Conservation (phyloP, 2,329 filamentous ascomycete species). For the Penicillium vulpinum region DNA sequence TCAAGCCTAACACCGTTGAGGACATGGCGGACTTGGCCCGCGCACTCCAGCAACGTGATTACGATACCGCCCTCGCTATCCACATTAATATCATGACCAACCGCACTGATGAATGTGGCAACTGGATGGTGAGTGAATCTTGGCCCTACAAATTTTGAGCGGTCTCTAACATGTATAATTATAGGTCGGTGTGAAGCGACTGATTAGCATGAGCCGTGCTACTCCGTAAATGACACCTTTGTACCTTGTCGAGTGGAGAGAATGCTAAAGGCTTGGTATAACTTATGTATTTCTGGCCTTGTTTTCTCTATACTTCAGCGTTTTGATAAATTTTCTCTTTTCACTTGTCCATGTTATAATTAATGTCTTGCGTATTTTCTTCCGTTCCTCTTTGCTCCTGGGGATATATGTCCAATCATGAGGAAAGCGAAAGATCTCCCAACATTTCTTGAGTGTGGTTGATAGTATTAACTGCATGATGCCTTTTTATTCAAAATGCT, state of each 20-base stretch:
- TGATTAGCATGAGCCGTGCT: slow-evolving; percentile 26
- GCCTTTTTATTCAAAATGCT: slow-evolving; percentile 7
- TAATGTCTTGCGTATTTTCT: slow-evolving; percentile 23
- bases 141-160: not conserved
- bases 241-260: slow-evolving; percentile 1
- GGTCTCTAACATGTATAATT: not conserved
- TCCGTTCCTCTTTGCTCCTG: slow-evolving; percentile 9
- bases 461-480: not conserved
- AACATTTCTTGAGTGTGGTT: not conserved
- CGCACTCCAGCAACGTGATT: slow-evolving; percentile 68
- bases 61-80: slow-evolving; percentile 64
- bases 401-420: slow-evolving; percentile 17
- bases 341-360: slow-evolving; percentile 25
- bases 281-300: slow-evolving; percentile 12
- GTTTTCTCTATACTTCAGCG: slow-evolving; percentile 11
- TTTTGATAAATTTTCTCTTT: slow-evolving; percentile 7
- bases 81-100: slow-evolving; percentile 75
- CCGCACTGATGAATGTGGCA: slow-evolving; percentile 76
- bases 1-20: slow-evolving; percentile 69
- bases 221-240: slow-evolving; percentile 17
- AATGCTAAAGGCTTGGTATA: slow-evolving; percentile 5
- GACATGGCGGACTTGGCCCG: slow-evolving; percentile 55
- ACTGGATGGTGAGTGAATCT: slow-evolving; percentile 73
- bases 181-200: slow-evolving; percentile 26
- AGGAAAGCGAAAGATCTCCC: slow-evolving; percentile 16